Evolutionary conservation across 768 basidiomycete species (phyloP), one percentile per base, ranked within the genome.

Genomic region (Mycena belliarum): DNA sequence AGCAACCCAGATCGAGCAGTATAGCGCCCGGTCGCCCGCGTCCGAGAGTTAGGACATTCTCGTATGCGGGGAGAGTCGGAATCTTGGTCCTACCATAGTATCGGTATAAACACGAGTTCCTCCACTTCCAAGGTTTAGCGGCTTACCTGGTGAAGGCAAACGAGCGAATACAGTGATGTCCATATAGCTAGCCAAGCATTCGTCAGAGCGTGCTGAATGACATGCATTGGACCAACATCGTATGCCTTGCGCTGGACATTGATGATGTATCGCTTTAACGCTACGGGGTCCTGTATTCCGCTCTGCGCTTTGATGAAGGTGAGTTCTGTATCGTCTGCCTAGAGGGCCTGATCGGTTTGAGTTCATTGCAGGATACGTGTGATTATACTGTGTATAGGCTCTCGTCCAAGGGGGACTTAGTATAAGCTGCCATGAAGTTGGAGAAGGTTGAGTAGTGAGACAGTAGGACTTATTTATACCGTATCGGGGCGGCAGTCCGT

Each of bases 1-100:
- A 78, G 57, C 79, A 80, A 5, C 76, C 79, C 18, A 78, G 66
- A 62, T 80, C 79, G 9, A 80, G 69, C 1, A 79, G 61, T 41
- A 80, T 72, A 18, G 75, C 72, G 20, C 67, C 66, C 24, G 66
- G 60, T 7, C 69, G 68, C 5, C 68, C 53, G 28, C 64, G 32
- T 8, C 64, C 59, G 4, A 79, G 66, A 16, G 69, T 51, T 1
- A 76, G 65, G n/a, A 69, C 70, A 3, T 68, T 63, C 12, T 60
- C 26, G 57, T 79, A 79, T 0, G 63, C 72, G 8, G 75, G 76
- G 7, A 72, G 53, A 14, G 67, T 67, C 14, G 70, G 68, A 42
- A 77, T 74, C 65, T 73, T 75, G 23, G 57, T 40, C 35, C 61
- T 63, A 38, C 29, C 29, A 29, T 6, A 11, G 16, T 32, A n/a